Percentiles rank a stretch among this genome's conserved stretches.
Evolutionary conservation across 331 rosid genomes (phyloP).

Genomic region (Cucumis variabilis): DNA sequence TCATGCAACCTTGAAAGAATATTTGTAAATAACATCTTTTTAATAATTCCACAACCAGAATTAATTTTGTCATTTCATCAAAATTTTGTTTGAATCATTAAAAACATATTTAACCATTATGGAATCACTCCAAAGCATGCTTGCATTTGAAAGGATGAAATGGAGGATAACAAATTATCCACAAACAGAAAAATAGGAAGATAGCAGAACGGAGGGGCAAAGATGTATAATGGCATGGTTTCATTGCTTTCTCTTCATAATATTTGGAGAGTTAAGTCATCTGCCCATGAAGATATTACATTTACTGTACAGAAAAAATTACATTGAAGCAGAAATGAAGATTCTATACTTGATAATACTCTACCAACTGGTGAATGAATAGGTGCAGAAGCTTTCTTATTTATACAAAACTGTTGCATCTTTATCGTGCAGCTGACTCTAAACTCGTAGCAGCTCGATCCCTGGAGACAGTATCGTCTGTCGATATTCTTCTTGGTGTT

Average conservation of each 20-base stretch:
- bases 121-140: too few species aligned
- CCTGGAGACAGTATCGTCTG: neutral
- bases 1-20: neutral
- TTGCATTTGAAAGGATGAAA: too few species aligned
- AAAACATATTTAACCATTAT: too few species aligned
- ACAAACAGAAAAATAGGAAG: neutral
- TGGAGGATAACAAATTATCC: neutral
- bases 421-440: slow-evolving; percentile 31
- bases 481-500: neutral
- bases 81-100: too few species aligned
- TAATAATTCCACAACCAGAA: too few species aligned
- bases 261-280: slow-evolving; percentile 23
- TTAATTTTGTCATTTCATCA: too few species aligned
- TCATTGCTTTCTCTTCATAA: slow-evolving; percentile 30
- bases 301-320: slow-evolving; percentile 65
- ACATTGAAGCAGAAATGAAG: slow-evolving; percentile 42
- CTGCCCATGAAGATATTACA: slow-evolving; percentile 2
- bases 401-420: slow-evolving; percentile 63
- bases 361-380: slow-evolving; percentile 37
- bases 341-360: slow-evolving; percentile 48
- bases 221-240: slow-evolving; percentile 18
- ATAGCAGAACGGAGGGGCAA: neutral
- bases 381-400: slow-evolving; percentile 53
- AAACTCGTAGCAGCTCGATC: neutral
- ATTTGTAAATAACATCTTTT: neutral